Conservation (phyloP, 2,329 filamentous ascomycete genomes). For the Colletotrichum neosansevieriae region DNA sequence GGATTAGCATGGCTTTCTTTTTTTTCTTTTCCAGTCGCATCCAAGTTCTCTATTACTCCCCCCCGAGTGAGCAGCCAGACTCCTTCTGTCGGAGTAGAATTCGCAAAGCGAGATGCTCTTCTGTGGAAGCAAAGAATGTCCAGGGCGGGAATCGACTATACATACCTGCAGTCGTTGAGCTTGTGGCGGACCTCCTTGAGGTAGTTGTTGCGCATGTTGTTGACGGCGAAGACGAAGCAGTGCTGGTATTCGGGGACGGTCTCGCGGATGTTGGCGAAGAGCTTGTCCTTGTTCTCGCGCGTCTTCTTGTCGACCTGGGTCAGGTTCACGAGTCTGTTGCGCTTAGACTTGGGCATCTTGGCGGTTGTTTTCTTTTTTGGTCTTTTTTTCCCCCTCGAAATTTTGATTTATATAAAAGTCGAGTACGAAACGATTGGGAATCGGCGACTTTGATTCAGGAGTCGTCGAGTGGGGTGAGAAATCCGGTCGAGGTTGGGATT, state of each 20-base stretch:
- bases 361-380: constrained; percentile 34
- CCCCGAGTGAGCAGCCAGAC: too few relatives aligned
- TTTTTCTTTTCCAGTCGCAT: too few relatives aligned
- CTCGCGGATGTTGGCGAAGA: constrained; percentile 90
- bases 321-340: constrained; percentile 88
- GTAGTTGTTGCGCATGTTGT: constrained; percentile 98
- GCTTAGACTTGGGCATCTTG: constrained; percentile 96
- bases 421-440: not conserved
- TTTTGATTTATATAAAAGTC: constrained; percentile 3
- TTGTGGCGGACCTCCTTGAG: constrained; percentile 90
- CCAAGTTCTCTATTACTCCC: too few relatives aligned
- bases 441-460: not conserved
- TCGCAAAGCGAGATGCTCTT: too few relatives aligned
- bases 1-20: too few relatives aligned
- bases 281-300: constrained; percentile 88
- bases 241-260: constrained; percentile 87
- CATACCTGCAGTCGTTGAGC: constrained; percentile 78
- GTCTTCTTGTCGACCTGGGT: constrained; percentile 94
- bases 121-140: not conserved
- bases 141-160: constrained; percentile 59
- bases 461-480: not conserved
- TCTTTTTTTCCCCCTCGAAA: constrained; percentile 8
- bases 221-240: constrained; percentile 92
- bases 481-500: constrained; percentile 8
- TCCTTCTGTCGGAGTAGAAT: too few relatives aligned